These are phyloP conservation scores for Hypoxylon sp. DNA, from an alignment of 2,329 filamentous ascomycete species.

Conservation along the genomic window DNA sequence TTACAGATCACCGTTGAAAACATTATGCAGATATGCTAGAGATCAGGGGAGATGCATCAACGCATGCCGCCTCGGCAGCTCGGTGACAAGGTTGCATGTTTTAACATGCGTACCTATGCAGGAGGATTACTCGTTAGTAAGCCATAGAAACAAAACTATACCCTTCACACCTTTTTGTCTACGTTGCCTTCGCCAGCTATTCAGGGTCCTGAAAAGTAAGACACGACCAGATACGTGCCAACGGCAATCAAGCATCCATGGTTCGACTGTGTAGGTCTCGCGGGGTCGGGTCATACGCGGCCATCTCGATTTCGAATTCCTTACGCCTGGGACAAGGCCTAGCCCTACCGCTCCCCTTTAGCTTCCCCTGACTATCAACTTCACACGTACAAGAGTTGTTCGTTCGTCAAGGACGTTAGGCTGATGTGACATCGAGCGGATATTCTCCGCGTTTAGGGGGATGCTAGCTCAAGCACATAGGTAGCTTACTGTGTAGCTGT, in stretches of 20 bases:
- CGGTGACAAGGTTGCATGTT: conserved; percentile 7
- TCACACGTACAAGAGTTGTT: conserved; percentile 36
- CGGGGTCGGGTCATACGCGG: conserved; percentile 32
- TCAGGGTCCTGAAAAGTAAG: conserved; percentile 9
- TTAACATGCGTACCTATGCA: conserved; percentile 9
- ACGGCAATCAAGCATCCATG: conserved; percentile 17
- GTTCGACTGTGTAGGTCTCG: conserved; percentile 27
- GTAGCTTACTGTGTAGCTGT: conserved; percentile 27
- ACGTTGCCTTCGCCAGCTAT: not conserved
- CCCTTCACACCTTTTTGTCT: not conserved
- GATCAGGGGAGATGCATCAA: conserved; percentile 32
- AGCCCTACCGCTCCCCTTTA: conserved; percentile 25
- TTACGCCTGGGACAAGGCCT: conserved; percentile 21
- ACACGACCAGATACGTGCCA: not conserved
- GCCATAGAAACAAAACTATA: conserved; percentile 4
- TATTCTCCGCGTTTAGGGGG: conserved; percentile 38
- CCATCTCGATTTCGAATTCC: conserved; percentile 36
- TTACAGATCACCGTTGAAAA: conserved; percentile 34
- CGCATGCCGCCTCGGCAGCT: conserved; percentile 23
- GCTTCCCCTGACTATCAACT: conserved; percentile 13
- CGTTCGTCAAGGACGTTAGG: conserved; percentile 27
- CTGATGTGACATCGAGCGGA: conserved; percentile 35
- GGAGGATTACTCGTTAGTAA: conserved; percentile 6
- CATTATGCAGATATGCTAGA: conserved; percentile 28
- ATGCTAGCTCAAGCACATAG: not conserved